Percentiles rank a stretch among this genome's conserved stretches.
These are phyloP conservation scores for Metschnikowia cerradonensis DNA, from an alignment of 805 yeast species.

Conservation along the genomic window DNA sequence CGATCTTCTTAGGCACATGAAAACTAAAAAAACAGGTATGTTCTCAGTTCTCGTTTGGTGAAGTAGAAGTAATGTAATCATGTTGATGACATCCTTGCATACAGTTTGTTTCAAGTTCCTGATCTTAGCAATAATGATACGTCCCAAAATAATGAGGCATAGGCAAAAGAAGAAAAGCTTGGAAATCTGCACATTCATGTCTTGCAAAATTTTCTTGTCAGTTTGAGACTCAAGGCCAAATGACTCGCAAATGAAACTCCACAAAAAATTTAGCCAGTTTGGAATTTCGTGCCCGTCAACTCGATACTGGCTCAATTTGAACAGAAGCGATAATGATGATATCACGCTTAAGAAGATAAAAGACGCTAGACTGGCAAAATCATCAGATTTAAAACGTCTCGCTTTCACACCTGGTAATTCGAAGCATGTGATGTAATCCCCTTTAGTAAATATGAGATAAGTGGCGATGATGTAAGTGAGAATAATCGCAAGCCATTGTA, in stretches of 20 bases:
- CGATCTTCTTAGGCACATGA: conserved; percentile 24
- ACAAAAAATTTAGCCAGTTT: conserved; percentile 21
- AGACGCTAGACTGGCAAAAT: conserved; percentile 30
- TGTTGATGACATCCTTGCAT: conserved; percentile 32
- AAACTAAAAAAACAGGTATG: conserved; percentile 51
- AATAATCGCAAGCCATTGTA: conserved; percentile 48
- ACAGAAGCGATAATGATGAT: conserved; percentile 43
- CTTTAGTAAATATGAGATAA: conserved; percentile 22
- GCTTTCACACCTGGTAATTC: conserved; percentile 8
- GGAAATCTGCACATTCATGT: conserved; percentile 24
- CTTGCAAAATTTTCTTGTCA: conserved; percentile 20
- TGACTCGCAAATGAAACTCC: conserved; percentile 27
- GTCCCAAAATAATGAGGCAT: conserved; percentile 24
- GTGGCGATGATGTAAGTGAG: conserved; percentile 33
- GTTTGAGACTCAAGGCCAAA: conserved; percentile 19
- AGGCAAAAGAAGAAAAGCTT: conserved; percentile 19
- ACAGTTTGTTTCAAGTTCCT: conserved; percentile 22
- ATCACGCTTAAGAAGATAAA: conserved; percentile 47
- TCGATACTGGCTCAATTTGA: conserved; percentile 51
- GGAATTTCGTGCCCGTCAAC: conserved; percentile 58
- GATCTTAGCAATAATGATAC: conserved; percentile 26
- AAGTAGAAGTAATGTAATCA: conserved; percentile 42
- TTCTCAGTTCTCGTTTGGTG: conserved; percentile 53
- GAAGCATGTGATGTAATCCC: conserved; percentile 22
- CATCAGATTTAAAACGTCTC: conserved; percentile 9